These are phyloP conservation scores for Croton laevigatus DNA, from an alignment of 441 rosid species.

Conservation along the genomic window DNA sequence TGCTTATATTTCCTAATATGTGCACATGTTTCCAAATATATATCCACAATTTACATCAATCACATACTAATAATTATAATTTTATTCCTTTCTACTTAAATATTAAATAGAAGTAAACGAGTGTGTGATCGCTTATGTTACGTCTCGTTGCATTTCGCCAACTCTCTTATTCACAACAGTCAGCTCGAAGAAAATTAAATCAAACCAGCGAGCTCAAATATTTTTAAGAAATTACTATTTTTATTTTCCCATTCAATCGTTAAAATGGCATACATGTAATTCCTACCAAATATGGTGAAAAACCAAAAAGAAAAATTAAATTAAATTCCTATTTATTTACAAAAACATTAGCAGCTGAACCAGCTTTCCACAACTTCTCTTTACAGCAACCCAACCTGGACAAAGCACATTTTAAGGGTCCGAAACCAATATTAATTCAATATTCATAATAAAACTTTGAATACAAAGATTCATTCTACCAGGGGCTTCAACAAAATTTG, in stretches of 20 bases:
- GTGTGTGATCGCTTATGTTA: no score
- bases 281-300: conserved; percentile 14
- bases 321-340: conserved; percentile 48
- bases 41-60: no score
- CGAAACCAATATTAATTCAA: background rate
- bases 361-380: conserved; percentile 25
- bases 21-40: no score
- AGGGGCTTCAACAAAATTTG: background rate
- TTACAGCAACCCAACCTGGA: conserved; percentile 29
- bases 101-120: no score
- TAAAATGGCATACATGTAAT: conserved; percentile 25
- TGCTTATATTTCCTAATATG: no score
- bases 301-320: background rate
- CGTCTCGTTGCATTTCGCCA: no score
- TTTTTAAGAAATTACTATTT: conserved; percentile 7
- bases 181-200: no score
- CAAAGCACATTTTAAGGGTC: conserved; percentile 11
- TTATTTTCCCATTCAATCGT: conserved; percentile 24
- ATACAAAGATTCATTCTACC: background rate
- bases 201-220: no score
- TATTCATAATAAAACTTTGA: background rate
- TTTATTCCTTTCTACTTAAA: no score
- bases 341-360: conserved; percentile 26
- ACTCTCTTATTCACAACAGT: no score
- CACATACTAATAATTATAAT: no score